Evolutionary conservation across 371 early-diverging fungal genomes (phyloP).

Genomic region (Syncephalis fuscata): DNA sequence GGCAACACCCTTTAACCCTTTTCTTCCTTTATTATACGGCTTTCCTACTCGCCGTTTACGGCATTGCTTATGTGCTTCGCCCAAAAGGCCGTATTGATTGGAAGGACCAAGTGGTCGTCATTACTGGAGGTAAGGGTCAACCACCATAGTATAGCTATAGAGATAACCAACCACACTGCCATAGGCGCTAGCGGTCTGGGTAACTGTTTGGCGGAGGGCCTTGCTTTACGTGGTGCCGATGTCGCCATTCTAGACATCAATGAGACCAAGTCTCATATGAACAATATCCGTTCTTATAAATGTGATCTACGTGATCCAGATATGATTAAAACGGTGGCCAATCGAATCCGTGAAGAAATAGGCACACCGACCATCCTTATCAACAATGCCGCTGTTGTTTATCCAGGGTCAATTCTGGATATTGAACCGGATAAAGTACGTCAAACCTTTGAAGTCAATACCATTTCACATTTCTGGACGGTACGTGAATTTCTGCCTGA

Average conservation of each 20-base stretch:
- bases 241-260: constrained; percentile 24
- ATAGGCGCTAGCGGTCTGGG: constrained; percentile 31
- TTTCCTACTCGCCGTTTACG: not conserved
- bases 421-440: constrained; percentile 15
- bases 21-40: no score
- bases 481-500: constrained; percentile 27
- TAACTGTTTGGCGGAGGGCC: constrained; percentile 13
- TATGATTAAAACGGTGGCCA: constrained; percentile 19
- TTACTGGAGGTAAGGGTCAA: constrained; percentile 25
- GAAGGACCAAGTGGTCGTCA: constrained; percentile 25
- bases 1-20: not conserved
- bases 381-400: constrained; percentile 39
- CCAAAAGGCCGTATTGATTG: constrained; percentile 12
- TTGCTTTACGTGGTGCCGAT: constrained; percentile 15
- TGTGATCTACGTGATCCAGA: constrained; percentile 27
- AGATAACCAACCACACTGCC: no score
- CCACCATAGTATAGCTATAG: no score
- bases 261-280: not conserved
- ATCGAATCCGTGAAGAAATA: constrained; percentile 16
- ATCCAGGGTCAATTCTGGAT: constrained; percentile 18
- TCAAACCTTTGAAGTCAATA: constrained; percentile 26
- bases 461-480: constrained; percentile 25
- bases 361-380: constrained; percentile 31
- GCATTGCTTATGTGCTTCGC: not conserved
- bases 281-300: constrained; percentile 7